Conservation (phyloP, 148 eudicot genomes). For the Amaranthus palmeri region DNA sequence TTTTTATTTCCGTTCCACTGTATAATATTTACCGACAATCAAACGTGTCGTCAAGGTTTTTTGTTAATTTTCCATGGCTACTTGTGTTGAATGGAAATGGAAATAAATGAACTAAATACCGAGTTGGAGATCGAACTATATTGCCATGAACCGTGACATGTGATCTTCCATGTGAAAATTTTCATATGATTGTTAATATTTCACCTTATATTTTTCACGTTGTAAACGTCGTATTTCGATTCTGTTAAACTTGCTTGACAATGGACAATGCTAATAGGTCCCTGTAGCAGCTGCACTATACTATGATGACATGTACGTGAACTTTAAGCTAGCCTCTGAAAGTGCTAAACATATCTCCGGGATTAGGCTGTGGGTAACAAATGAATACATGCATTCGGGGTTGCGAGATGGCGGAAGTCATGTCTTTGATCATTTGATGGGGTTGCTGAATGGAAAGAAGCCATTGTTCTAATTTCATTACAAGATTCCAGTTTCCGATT, state of each 20-base stretch:
- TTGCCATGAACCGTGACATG: too few species aligned
- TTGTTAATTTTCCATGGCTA: too few species aligned
- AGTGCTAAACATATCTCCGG: constrained; percentile 71
- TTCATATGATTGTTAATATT: too few species aligned
- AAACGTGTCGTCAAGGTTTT: too few species aligned
- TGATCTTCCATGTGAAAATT: too few species aligned
- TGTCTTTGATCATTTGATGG: constrained; percentile 71
- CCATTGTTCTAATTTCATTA: constrained; percentile 48
- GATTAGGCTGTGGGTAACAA: constrained; percentile 79
- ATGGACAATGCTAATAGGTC: constrained; percentile 40
- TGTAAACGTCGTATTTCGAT: too few species aligned
- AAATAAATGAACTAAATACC: too few species aligned
- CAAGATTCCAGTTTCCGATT: not conserved
- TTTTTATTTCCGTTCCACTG: too few species aligned
- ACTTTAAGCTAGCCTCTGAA: constrained; percentile 73
- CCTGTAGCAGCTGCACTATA: constrained; percentile 96
- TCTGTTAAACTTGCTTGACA: not conserved
- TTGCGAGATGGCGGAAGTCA: constrained; percentile 58
- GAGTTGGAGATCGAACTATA: too few species aligned
- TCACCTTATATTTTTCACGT: too few species aligned
- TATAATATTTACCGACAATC: too few species aligned
- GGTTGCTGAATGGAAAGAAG: constrained; percentile 80
- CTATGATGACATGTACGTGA: constrained; percentile 90
- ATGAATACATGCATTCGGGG: constrained; percentile 97
- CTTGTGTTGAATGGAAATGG: too few species aligned